Percentiles rank a stretch among this genome's conserved stretches.
These are phyloP conservation scores for Schoenoplectus triqueter DNA, from an alignment of 202 grass and related monocot genomes.

Conservation along the genomic window DNA sequence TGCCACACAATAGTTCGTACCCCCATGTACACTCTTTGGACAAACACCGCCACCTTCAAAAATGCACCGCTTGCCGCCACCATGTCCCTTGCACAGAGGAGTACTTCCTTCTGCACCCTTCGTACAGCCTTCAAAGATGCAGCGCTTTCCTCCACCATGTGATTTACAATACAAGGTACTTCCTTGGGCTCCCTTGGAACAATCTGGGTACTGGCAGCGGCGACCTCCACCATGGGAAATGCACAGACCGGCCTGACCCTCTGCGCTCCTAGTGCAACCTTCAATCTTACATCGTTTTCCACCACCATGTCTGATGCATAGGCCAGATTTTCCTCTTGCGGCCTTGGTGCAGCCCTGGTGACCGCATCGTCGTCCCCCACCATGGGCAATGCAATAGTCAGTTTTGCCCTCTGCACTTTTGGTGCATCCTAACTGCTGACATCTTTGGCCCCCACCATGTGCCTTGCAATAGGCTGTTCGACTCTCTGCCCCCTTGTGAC, in stretches of 20 bases:
- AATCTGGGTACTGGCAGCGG: constrained; percentile 69
- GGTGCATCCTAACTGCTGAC: constrained; percentile 85
- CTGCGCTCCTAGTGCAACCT: constrained; percentile 70
- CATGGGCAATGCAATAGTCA: constrained; percentile 89
- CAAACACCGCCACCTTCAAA: constrained; percentile 73
- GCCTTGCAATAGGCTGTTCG: constrained; percentile 86
- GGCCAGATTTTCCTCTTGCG: constrained; percentile 71
- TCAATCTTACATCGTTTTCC: constrained; percentile 83
- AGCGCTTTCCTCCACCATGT: constrained; percentile 87
- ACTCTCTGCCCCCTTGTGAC: constrained; percentile 92
- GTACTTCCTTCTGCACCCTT: constrained; percentile 94
- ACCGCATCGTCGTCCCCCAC: constrained; percentile 73
- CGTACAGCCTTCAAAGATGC: constrained; percentile 73
- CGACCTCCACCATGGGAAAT: constrained; percentile 91
- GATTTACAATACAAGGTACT: constrained; percentile 91
- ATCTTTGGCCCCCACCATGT: constrained; percentile 87
- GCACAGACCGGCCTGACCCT: constrained; percentile 75
- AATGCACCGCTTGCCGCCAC: constrained; percentile 86
- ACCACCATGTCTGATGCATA: constrained; percentile 88
- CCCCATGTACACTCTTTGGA: constrained; percentile 88
- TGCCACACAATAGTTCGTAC: constrained; percentile 85
- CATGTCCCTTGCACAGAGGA: constrained; percentile 78
- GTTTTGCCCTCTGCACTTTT: constrained; percentile 97
- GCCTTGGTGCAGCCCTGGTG: constrained; percentile 62
- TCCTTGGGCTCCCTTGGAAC: constrained; percentile 80